Conservation (phyloP, 768 basidiomycete genomes). For the Pleurotus sapidus region DNA sequence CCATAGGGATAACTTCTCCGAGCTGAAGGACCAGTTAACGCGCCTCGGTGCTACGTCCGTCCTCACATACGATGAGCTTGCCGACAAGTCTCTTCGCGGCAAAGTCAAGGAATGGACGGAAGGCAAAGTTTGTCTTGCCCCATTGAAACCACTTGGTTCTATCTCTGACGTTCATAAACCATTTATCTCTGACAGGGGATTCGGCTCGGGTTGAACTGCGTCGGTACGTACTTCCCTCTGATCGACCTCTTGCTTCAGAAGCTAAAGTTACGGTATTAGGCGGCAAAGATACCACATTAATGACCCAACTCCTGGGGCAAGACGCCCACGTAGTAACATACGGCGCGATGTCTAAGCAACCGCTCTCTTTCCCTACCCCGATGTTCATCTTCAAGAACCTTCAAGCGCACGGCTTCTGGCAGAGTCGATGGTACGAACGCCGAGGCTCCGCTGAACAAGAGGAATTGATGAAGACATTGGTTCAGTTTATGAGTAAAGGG, state of each 20-base stretch:
- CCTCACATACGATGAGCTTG: slow-evolving; percentile 72
- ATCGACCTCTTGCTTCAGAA: not conserved
- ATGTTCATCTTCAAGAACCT: slow-evolving; percentile 86
- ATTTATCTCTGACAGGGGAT: slow-evolving; percentile 27
- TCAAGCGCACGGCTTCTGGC: slow-evolving; percentile 77
- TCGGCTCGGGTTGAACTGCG: slow-evolving; percentile 47
- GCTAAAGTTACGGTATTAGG: slow-evolving; percentile 20
- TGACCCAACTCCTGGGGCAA: slow-evolving; percentile 65
- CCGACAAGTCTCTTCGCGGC: slow-evolving; percentile 49
- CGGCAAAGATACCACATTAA: slow-evolving; percentile 64
- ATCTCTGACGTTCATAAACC: not conserved
- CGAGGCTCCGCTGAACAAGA: slow-evolving; percentile 47
- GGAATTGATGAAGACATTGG: slow-evolving; percentile 47
- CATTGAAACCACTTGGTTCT: not conserved
- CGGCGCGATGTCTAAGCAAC: slow-evolving; percentile 87
- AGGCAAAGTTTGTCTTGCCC: slow-evolving; percentile 44
- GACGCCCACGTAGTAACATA: slow-evolving; percentile 81
- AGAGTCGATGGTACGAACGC: slow-evolving; percentile 63
- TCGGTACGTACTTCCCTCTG: slow-evolving; percentile 28
- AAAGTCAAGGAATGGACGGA: slow-evolving; percentile 63
- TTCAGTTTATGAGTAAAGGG: slow-evolving; percentile 48
- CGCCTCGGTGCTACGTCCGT: slow-evolving; percentile 74
- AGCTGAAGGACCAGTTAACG: slow-evolving; percentile 47
- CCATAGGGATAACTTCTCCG: slow-evolving; percentile 49
- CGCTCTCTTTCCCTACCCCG: slow-evolving; percentile 73